A percentile compares a stretch with the other conserved stretches of the same genome.
These are phyloP conservation scores for Boletus albobrunnescens DNA, from an alignment of 1,284 basidiomycete genomes.

Conservation along the genomic window DNA sequence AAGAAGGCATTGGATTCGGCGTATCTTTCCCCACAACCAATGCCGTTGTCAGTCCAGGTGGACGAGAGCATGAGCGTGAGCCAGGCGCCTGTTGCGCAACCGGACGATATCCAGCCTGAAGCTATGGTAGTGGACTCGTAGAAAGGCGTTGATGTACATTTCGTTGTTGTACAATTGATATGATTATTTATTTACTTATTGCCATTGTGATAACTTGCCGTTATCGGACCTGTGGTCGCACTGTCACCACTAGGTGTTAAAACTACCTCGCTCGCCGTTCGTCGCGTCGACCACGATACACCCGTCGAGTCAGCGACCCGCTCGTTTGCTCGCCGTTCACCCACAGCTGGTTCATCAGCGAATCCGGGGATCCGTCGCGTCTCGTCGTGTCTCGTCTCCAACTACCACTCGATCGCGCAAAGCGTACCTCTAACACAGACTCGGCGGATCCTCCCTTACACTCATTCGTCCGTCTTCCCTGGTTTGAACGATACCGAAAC, in stretches of 20 bases:
- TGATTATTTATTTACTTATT: conserved; percentile 7
- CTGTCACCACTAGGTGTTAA: conserved; percentile 5
- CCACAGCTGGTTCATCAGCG: conserved; percentile 4
- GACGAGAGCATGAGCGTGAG: conserved; percentile 1
- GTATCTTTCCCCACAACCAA: conserved; percentile 16
- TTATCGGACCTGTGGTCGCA: conserved; percentile 15
- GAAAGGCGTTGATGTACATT: background rate
- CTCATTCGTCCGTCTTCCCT: conserved; percentile 7
- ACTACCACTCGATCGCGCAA: conserved; percentile 35
- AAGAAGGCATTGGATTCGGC: conserved; percentile 34
- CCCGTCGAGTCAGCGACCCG: background rate
- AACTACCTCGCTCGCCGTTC: conserved; percentile 7
- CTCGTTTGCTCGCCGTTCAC: background rate
- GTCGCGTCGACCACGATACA: conserved; percentile 17
- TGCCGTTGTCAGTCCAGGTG: background rate
- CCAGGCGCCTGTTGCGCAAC: background rate
- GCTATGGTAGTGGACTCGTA: conserved; percentile 38
- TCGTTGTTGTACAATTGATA: background rate
- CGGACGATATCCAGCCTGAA: conserved; percentile 14
- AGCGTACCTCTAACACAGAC: conserved; percentile 42
- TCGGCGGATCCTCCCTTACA: conserved; percentile 49
- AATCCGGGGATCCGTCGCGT: conserved; percentile 48
- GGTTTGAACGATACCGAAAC: conserved; percentile 10
- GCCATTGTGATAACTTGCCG: conserved; percentile 21
- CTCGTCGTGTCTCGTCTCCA: conserved; percentile 40